Evolutionary conservation across 164 flowering plant species (phyloP), one percentile per base, ranked within the genome.

Genomic region (Buxus sempervirens): DNA sequence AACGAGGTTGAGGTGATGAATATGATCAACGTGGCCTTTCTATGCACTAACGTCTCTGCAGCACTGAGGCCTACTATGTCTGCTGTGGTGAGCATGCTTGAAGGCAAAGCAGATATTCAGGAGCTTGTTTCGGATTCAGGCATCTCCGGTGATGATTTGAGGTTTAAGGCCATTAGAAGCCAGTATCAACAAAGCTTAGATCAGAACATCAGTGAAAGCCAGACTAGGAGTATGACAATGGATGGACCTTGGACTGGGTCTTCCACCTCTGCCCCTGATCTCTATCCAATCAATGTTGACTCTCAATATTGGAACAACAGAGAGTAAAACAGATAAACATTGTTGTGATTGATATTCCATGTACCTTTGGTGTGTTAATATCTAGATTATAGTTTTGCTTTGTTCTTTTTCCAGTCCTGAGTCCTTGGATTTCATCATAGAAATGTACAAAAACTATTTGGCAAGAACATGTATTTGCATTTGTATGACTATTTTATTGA

Each of bases 1-100:
- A 54, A 63, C 28, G 24, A 56, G 62, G 75, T 73, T n/a, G 79
- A 79, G 68, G 79, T 38, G 8, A 4, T 70, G 73, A 36, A 62
- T 19, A 73, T 79, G 73, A 22, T 73, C 20, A 68, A 48, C 24
- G 70, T 79, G 18, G 79, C 71, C 49, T 67, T 76, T 10, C 27
- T 60, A 9, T 79, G 82, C 79, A 76, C 79, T 1, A 76, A 66
- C 55, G n/a, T 75, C 0, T 64, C 82, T 65, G 66, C 82, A 38
- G 54, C 74, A 22, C 77, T 73, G 0, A 69, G 82, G 70, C 82
- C 82, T 26, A 18, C 51, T 20, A 79, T 79, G 79, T 79, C 79
- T n/a, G 25, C 63, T 14, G 79, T 73, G 27, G 65, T 76, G n/a
- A 71, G 77, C 73, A 79, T 68, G 77, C 75, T 76, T 7, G 80